These are phyloP conservation scores for Penicillium flavigenum DNA, from an alignment of 495 filamentous ascomycete species.

Conservation along the genomic window DNA sequence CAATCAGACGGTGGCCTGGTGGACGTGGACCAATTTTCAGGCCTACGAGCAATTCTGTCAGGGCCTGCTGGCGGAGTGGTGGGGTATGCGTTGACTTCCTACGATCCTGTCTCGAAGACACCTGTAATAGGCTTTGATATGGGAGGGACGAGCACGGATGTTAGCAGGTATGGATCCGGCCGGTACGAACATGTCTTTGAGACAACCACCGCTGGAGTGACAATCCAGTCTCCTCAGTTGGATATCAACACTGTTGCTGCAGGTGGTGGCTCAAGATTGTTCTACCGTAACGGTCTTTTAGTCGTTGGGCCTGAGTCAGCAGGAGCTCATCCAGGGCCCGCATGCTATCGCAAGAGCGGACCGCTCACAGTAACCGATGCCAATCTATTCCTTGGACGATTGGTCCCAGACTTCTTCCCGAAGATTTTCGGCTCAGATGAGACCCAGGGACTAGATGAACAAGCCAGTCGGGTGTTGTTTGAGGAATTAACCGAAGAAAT, in stretches of 20 bases:
- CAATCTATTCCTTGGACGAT: conserved; percentile 77
- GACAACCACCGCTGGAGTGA: conserved; percentile 89
- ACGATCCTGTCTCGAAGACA: conserved; percentile 72
- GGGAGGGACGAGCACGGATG: conserved; percentile 90
- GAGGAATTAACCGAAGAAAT: conserved; percentile 70
- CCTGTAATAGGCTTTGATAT: conserved; percentile 96
- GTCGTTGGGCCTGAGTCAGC: conserved; percentile 91
- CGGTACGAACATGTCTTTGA: conserved; percentile 93
- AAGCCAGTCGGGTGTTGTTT: conserved; percentile 68
- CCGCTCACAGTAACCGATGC: conserved; percentile 91
- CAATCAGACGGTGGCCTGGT: conserved; percentile 51
- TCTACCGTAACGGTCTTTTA: conserved; percentile 83
- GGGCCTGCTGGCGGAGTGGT: conserved; percentile 68
- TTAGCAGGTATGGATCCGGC: conserved; percentile 69
- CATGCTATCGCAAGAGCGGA: conserved; percentile 88
- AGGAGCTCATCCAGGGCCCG: conserved; percentile 83
- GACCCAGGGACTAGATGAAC: conserved; percentile 71
- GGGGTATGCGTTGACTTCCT: conserved; percentile 85
- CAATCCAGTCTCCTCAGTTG: conserved; percentile 87
- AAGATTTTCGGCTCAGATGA: conserved; percentile 90
- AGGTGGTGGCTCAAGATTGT: conserved; percentile 82
- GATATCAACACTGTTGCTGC: conserved; percentile 96
- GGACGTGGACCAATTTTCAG: conserved; percentile 48
- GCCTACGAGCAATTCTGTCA: conserved; percentile 52
- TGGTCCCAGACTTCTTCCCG: conserved; percentile 91